These are phyloP conservation scores for Termitomyces sp. DNA, from an alignment of 768 basidiomycete species.

Conservation along the genomic window DNA sequence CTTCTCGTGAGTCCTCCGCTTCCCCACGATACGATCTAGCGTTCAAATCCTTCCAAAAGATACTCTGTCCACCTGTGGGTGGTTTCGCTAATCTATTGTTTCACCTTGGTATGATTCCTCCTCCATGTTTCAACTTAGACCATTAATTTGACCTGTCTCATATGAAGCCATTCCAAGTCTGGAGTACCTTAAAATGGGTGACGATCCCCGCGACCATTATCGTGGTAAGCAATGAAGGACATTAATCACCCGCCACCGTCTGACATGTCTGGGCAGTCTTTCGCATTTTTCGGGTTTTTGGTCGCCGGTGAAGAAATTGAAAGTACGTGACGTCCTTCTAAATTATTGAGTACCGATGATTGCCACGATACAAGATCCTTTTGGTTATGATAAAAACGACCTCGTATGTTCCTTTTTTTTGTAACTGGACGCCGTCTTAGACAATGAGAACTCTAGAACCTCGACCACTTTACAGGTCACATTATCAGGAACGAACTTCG, in stretches of 20 bases:
- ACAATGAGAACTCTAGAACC: slow-evolving; percentile 36
- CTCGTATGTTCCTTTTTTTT: slow-evolving; percentile 38
- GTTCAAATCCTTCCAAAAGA: slow-evolving; percentile 28
- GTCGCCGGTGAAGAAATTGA: slow-evolving; percentile 77
- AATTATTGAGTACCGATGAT: slow-evolving; percentile 4
- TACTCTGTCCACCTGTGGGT: slow-evolving; percentile 71
- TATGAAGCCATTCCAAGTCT: slow-evolving; percentile 64
- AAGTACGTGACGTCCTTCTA: slow-evolving; percentile 41
- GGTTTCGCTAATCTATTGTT: slow-evolving; percentile 59
- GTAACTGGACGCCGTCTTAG: slow-evolving; percentile 1
- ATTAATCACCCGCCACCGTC: slow-evolving; percentile 17
- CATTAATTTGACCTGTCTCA: background rate
- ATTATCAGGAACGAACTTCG: slow-evolving; percentile 69
- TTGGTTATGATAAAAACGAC: slow-evolving; percentile 73
- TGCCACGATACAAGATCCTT: slow-evolving; percentile 35
- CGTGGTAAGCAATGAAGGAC: slow-evolving; percentile 30
- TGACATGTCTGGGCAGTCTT: slow-evolving; percentile 37
- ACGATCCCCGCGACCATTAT: slow-evolving; percentile 65
- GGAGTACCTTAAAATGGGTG: slow-evolving; percentile 50
- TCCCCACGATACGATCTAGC: background rate
- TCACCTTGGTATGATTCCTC: slow-evolving; percentile 48
- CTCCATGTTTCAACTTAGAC: background rate
- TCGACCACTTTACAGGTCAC: slow-evolving; percentile 70
- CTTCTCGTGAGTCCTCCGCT: slow-evolving; percentile 51
- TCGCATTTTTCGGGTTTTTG: slow-evolving; percentile 73